phyloP scores from a whole-genome alignment of 2,329 filamentous ascomycete genomes.

The Raffaelea ambrosiae region DNA sequence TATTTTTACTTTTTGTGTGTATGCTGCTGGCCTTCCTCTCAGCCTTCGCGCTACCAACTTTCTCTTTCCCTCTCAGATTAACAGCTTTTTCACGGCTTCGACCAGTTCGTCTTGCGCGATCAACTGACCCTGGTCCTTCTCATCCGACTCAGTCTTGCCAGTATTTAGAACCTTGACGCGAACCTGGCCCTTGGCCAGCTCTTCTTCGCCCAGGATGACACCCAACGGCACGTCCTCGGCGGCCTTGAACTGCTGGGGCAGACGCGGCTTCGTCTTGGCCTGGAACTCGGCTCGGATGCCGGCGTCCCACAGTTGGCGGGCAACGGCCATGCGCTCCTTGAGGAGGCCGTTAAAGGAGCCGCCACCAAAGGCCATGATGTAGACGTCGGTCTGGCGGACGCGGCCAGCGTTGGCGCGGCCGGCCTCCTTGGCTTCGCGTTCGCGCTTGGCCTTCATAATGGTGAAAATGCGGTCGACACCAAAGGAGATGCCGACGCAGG shows the following conservation, averaged over 20 bases:
- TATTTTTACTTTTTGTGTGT: too few relatives aligned
- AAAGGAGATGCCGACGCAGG: slow-evolving; percentile 87
- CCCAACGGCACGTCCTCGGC: slow-evolving; percentile 83
- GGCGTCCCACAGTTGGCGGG: slow-evolving; percentile 69
- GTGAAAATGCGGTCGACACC: slow-evolving; percentile 94
- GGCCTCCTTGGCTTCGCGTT: slow-evolving; percentile 24
- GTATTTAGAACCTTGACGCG: slow-evolving; percentile 72
- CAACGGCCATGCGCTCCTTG: slow-evolving; percentile 74
- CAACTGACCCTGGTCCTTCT: slow-evolving; percentile 80
- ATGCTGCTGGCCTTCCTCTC: not conserved
- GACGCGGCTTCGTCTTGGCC: slow-evolving; percentile 84
- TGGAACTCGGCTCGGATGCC: slow-evolving; percentile 84
- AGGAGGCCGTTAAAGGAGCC: slow-evolving; percentile 59
- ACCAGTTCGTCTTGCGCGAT: slow-evolving; percentile 58
- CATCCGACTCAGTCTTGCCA: slow-evolving; percentile 56
- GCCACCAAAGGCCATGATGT: slow-evolving; percentile 88
- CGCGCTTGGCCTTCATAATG: slow-evolving; percentile 70
- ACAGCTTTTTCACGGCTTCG: slow-evolving; percentile 45
- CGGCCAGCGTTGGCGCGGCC: slow-evolving; percentile 23
- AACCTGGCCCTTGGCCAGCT: slow-evolving; percentile 73
- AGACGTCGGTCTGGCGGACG: slow-evolving; percentile 76
- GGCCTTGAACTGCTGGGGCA: slow-evolving; percentile 83
- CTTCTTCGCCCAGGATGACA: slow-evolving; percentile 85
- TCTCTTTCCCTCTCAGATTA: slow-evolving; percentile 6
- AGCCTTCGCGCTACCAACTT: not conserved